These are phyloP conservation scores for Solanum chilense DNA, from an alignment of 257 asterid genomes.

Conservation along the genomic window DNA sequence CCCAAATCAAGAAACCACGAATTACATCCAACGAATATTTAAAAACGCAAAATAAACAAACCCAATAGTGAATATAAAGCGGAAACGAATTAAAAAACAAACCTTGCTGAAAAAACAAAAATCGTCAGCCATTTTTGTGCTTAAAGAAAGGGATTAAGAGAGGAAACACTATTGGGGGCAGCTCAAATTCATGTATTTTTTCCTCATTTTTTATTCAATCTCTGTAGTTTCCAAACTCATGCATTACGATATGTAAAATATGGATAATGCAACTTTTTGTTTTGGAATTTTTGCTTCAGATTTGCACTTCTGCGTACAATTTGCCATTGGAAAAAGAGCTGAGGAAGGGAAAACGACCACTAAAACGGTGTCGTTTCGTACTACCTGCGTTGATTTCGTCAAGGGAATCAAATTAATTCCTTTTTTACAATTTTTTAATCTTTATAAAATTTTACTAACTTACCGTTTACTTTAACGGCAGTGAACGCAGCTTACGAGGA, in stretches of 20 bases:
- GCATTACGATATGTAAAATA: not conserved
- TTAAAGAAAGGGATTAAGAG: slow-evolving; percentile 6
- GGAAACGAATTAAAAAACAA: not conserved
- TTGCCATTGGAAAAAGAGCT: not conserved
- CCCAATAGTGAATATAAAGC: not conserved
- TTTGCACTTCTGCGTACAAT: not conserved
- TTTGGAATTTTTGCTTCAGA: not conserved
- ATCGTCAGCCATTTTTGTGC: slow-evolving; percentile 56
- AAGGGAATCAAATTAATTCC: not conserved
- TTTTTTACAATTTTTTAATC: not conserved
- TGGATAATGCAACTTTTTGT: not conserved
- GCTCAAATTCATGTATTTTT: slow-evolving; percentile 19
- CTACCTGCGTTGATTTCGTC: not conserved
- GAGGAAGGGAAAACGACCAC: not conserved
- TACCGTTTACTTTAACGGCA: not conserved
- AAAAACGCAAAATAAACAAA: not conserved
- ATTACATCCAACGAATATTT: not conserved
- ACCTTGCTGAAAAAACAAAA: slow-evolving; percentile 56
- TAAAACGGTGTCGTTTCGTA: not conserved
- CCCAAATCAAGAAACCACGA: not conserved
- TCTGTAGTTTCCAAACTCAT: slow-evolving; percentile 11
- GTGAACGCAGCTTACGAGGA: not conserved
- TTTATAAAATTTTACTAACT: not conserved
- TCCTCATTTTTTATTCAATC: slow-evolving; percentile 37
- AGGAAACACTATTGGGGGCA: slow-evolving; percentile 2